phyloP scores from a whole-genome alignment of 2,329 filamentous ascomycete species.

The Xylaria sp. region DNA sequence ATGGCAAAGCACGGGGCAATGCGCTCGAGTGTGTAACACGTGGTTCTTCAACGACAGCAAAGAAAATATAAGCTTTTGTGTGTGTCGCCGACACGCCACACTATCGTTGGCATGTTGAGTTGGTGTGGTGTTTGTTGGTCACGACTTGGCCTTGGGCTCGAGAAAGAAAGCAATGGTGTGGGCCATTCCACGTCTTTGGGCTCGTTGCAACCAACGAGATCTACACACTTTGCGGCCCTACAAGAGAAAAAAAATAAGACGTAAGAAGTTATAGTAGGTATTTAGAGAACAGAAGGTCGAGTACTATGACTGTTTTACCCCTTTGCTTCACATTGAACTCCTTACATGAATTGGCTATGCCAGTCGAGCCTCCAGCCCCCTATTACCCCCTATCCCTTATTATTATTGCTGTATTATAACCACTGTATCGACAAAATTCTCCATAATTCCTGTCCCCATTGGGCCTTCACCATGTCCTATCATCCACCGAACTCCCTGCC shows the following conservation, averaged over 20 bases:
- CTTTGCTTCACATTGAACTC: conserved; percentile 6
- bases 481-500: conserved; percentile 17
- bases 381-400: background rate
- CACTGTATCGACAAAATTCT: background rate
- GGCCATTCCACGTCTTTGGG: conserved; percentile 34
- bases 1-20: conserved; percentile 22
- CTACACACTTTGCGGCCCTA: conserved; percentile 26
- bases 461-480: conserved; percentile 29
- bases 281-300: background rate
- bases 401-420: background rate
- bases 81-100: conserved; percentile 23
- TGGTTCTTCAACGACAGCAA: conserved; percentile 19
- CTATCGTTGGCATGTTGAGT: conserved; percentile 28
- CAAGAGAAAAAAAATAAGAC: background rate
- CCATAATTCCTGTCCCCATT: conserved; percentile 4
- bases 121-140: conserved; percentile 31
- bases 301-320: background rate
- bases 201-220: conserved; percentile 32
- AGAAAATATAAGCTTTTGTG: conserved; percentile 11
- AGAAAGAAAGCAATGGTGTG: conserved; percentile 30
- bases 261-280: conserved; percentile 1
- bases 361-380: conserved; percentile 5
- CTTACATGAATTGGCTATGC: conserved; percentile 1
- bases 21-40: conserved; percentile 24
- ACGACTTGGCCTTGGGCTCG: conserved; percentile 24